phyloP scores from a whole-genome alignment of 495 filamentous ascomycete species.

The Glarea lozoyensis region DNA sequence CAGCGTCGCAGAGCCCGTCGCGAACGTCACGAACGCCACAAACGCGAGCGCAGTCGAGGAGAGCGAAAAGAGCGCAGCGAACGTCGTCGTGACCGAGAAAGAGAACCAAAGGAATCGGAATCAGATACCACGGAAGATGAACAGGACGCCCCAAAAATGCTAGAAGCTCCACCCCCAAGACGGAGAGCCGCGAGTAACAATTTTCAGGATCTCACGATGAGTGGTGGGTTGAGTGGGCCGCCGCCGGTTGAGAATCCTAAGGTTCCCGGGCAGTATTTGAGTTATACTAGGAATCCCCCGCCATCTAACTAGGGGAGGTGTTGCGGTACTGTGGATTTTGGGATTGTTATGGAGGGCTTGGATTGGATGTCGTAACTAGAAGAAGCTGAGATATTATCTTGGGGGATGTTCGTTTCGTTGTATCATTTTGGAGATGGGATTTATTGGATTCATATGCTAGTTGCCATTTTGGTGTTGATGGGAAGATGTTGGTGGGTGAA shows the following conservation, averaged over 20 bases:
- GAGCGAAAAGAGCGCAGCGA: slow-evolving; percentile 4
- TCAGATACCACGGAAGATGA: slow-evolving; percentile 14
- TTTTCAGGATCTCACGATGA: slow-evolving; percentile 17
- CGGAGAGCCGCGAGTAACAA: slow-evolving; percentile 4
- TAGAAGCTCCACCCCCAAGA: slow-evolving; percentile 13
- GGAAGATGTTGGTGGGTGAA: too few relatives aligned
- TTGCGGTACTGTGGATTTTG: too few relatives aligned
- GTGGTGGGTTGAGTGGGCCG: slow-evolving; percentile 9
- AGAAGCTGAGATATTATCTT: too few relatives aligned
- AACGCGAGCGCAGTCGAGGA: slow-evolving; percentile 14
- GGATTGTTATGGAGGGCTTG: too few relatives aligned
- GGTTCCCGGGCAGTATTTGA: slow-evolving; percentile 7
- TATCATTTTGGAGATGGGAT: too few relatives aligned
- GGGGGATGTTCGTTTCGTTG: too few relatives aligned
- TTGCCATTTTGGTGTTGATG: too few relatives aligned
- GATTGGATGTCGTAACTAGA: too few relatives aligned
- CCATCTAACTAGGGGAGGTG: slow-evolving; percentile 2
- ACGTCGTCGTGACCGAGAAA: slow-evolving; percentile 4
- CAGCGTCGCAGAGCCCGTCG: slow-evolving; percentile 17
- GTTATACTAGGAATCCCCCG: slow-evolving; percentile 14
- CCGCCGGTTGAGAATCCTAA: slow-evolving; percentile 5
- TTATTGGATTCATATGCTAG: too few relatives aligned
- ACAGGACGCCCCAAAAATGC: slow-evolving; percentile 6
- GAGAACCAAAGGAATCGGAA: slow-evolving; percentile 7
- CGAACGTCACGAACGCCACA: slow-evolving; percentile 19